Conservation (phyloP, 106 monocot species). For the Gastrodia elata region DNA sequence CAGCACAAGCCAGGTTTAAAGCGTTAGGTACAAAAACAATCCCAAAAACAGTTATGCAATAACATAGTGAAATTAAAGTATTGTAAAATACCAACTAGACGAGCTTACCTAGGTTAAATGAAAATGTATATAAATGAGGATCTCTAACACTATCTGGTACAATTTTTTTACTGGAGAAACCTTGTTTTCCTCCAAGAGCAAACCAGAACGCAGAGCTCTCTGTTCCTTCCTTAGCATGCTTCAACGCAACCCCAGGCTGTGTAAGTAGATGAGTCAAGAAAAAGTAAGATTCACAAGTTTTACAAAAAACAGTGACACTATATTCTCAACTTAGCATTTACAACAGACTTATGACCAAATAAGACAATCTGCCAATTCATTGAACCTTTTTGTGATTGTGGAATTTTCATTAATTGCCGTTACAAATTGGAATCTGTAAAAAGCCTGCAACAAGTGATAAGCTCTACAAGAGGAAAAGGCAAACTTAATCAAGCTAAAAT, state of each 20-base stretch:
- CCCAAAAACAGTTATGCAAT: background rate
- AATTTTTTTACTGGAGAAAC: constrained; percentile 51
- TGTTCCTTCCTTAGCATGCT: constrained; percentile 91
- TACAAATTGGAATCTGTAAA: background rate
- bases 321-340: background rate
- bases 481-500: background rate
- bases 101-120: constrained; percentile 59
- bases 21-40: constrained; percentile 7
- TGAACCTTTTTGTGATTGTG: background rate
- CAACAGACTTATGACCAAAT: background rate
- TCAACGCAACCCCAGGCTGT: constrained; percentile 67
- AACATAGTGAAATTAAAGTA: background rate
- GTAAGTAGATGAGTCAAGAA: background rate
- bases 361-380: background rate
- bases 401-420: background rate
- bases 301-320: background rate
- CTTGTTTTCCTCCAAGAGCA: constrained; percentile 95
- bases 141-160: constrained; percentile 67
- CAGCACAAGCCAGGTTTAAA: constrained; percentile 6
- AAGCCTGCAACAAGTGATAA: no score
- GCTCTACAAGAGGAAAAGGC: no score
- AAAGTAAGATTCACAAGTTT: background rate
- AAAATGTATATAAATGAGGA: constrained; percentile 85
- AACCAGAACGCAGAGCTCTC: constrained; percentile 99
- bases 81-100: background rate